Evolutionary conservation across 352 stramenopile species (phyloP), one percentile per base, ranked within the genome.

Genomic region (Phytophthora melonis): DNA sequence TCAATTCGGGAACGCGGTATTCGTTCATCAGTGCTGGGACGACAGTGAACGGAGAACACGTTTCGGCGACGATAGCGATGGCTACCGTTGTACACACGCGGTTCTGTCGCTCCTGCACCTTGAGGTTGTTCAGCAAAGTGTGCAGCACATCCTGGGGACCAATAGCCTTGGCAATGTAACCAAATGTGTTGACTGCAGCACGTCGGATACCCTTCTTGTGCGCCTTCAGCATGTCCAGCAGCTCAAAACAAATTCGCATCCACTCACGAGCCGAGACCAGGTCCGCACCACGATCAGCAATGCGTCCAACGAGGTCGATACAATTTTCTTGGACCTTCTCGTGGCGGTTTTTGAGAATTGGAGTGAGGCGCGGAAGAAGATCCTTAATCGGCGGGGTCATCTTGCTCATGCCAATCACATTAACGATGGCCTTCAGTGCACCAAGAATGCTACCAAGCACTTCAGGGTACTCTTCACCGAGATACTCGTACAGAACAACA

Each of bases 161-260:
- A 69, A 99, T 99, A 0, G 98, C 98, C 86, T 98, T 97, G 36
- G 98, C 98, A 82, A 99, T 99, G 82, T 99, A 99, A 9, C 98
- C 98, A 78, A 99, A 99, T 23, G 98, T 99, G 86, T 99, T 99
- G 5, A 99, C 98, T 16, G 97, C 94, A 27, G 98, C 98, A 67
- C 98, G 92, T 8, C 97, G 94, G 74, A 99, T 99, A 11, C 95
- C 95, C 83, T 99, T 99, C 82, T 99, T 99, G 84, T 99, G 97
- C 0, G 98, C 98, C 78, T 99, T 99, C 1, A 99, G 87, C 91
- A 99, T 98, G 66, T 99, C 98, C 36, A 99, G 86, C 36, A 99
- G 84, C 79, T 99, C 98, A 71, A 99, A 99, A 83, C 98, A 99
- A 63, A 99, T 99, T 13, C 98, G 93, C 98, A 99, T 99, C 98